Evolutionary conservation across 2,329 filamentous ascomycete species (phyloP).

Genomic region (Aspergillus amoenus): DNA sequence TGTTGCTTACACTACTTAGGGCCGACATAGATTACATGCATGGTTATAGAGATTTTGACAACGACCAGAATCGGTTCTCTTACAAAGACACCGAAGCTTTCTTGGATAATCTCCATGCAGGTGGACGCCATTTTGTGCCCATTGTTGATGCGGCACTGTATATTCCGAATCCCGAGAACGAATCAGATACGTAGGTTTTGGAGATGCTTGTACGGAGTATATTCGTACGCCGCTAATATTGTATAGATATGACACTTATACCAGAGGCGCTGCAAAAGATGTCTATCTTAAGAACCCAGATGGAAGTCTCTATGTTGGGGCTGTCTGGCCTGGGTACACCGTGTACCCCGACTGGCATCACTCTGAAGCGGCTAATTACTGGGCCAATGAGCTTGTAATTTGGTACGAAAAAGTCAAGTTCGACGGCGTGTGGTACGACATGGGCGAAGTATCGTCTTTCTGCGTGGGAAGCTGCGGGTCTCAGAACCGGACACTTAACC

Average conservation of each 20-base stretch:
- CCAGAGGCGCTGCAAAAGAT: slow-evolving; percentile 49
- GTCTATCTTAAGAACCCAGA: slow-evolving; percentile 56
- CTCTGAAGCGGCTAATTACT: slow-evolving; percentile 59
- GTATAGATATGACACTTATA: slow-evolving; percentile 52
- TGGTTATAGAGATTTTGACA: slow-evolving; percentile 59
- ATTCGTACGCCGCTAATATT: not conserved
- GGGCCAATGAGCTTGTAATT: slow-evolving; percentile 54
- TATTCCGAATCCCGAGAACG: slow-evolving; percentile 68
- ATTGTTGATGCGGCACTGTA: slow-evolving; percentile 68
- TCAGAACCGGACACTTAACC: slow-evolving; percentile 64
- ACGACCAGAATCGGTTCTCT: slow-evolving; percentile 54
- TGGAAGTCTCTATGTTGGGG: slow-evolving; percentile 55
- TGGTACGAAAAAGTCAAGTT: slow-evolving; percentile 56
- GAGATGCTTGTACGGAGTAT: slow-evolving; percentile 13
- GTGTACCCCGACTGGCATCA: slow-evolving; percentile 64
- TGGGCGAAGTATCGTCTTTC: slow-evolving; percentile 62
- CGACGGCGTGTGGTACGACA: slow-evolving; percentile 61
- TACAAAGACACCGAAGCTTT: slow-evolving; percentile 53
- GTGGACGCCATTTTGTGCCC: slow-evolving; percentile 59
- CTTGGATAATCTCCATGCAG: slow-evolving; percentile 52
- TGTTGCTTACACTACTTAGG: slow-evolving; percentile 13
- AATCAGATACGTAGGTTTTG: slow-evolving; percentile 59
- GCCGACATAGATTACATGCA: slow-evolving; percentile 60
- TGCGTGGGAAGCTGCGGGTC: slow-evolving; percentile 72
- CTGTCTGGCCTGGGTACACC: slow-evolving; percentile 60